These are phyloP conservation scores for Skeletonema tropicum DNA, from an alignment of 108 stramenopile species.

Conservation along the genomic window DNA sequence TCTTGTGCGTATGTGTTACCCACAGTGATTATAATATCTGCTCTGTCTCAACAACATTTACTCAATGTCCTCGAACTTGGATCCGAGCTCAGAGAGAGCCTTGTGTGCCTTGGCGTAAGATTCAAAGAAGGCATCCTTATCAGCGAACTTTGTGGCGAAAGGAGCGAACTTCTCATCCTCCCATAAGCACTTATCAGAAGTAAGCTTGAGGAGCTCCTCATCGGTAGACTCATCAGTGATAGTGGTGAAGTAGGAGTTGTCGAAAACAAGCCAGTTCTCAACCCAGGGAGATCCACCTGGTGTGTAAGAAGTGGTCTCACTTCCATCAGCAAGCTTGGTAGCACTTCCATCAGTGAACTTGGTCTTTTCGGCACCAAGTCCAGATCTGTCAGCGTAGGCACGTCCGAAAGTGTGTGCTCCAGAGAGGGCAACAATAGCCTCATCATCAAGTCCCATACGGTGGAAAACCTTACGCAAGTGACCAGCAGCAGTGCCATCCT, in stretches of 20 bases:
- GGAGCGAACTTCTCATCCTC: slow-evolving; percentile 70
- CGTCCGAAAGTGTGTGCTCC: slow-evolving; percentile 95
- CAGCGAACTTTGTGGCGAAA: slow-evolving; percentile 83
- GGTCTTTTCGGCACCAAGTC: slow-evolving; percentile 85
- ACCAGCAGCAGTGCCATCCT: slow-evolving; percentile 53
- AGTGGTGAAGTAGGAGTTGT: slow-evolving; percentile 87
- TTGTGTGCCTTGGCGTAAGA: slow-evolving; percentile 92
- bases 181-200: slow-evolving; percentile 77
- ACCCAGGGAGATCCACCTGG: slow-evolving; percentile 92
- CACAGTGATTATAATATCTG: neutral
- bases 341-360: slow-evolving; percentile 92
- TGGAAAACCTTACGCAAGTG: slow-evolving; percentile 94
- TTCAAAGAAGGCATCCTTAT: slow-evolving; percentile 91
- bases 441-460: slow-evolving; percentile 94
- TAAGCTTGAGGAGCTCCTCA: slow-evolving; percentile 76
- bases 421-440: slow-evolving; percentile 92
- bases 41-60: slow-evolving; percentile 21
- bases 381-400: slow-evolving; percentile 82
- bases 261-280: slow-evolving; percentile 73
- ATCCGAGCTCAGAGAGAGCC: slow-evolving; percentile 90
- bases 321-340: slow-evolving; percentile 82
- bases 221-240: slow-evolving; percentile 56
- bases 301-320: slow-evolving; percentile 79
- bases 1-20: neutral
- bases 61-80: slow-evolving; percentile 74